Base-by-base conservation (phyloP, 805 yeast genomes). In the Kuraishia molischiana region DNA sequence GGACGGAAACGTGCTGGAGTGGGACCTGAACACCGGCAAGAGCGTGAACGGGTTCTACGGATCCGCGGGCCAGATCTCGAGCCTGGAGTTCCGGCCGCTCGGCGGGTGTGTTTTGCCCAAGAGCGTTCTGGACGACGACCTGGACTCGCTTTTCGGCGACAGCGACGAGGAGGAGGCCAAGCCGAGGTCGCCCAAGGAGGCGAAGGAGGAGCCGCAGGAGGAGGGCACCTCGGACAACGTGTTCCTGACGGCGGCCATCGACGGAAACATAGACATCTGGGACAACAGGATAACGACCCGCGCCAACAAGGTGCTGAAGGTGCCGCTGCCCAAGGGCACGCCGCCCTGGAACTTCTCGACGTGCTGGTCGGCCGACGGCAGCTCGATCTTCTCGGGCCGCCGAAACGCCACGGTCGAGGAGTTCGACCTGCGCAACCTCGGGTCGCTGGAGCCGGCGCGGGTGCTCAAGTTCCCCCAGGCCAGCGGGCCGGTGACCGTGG, bases 261-360 rank as follows among this genome's bases (percentile, higher is more conserved):
- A 89, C 54, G 98, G 98, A 4, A 66, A 78, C 0, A 55, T 89
- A 2, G 75, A 74, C 42, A 58, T 92, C 4, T 89, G 96, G 95
- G 98, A 92, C 55, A 59, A 70, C 4, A 68, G 98, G 41, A 32
- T 24, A 24, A n/a, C 44, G 0, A 33, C 41, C 3, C 19, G 47
- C 1, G 48, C 49, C 22, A 37, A 46, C 20, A 28, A 24, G 4
- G 57, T 55, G 10, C 26, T 46, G 2, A 38, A 44, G 14, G 45
- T 58, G 21, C 52, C 71, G 0, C 70, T 79, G 1, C 79, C 85
- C 1, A 61, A 69, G 8, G 75, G 74, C 1, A 71, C 81, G 0
- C 95, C 97, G 0, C 97, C 97, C 0, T 92, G 97, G 97, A 82
- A 95, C 56, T 77, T 82, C 71, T 73, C 85, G 5, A 75, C 95